phyloP scores from a whole-genome alignment of 169 alveolate species.

The Babesia bovis region DNA sequence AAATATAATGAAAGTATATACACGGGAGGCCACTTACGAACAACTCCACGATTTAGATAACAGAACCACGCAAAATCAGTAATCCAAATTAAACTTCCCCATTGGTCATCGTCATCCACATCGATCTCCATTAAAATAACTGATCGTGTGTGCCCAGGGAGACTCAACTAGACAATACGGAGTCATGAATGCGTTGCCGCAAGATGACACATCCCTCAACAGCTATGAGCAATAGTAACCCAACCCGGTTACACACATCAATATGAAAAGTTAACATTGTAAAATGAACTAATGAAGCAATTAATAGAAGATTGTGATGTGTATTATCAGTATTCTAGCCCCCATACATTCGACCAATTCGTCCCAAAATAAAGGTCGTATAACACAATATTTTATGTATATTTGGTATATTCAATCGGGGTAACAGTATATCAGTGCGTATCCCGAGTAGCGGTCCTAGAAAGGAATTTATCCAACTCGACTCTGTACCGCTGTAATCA shows the following conservation, averaged over 20 bases:
- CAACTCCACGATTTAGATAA: constrained; percentile 15
- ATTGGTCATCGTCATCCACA: background rate
- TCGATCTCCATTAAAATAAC: constrained; percentile 1
- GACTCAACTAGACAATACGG: background rate
- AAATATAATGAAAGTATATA: constrained; percentile 21
- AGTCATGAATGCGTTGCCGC: constrained; percentile 1
- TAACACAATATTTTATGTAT: too few relatives aligned
- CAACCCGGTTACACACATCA: too few relatives aligned
- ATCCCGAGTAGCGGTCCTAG: background rate
- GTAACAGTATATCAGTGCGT: too few relatives aligned
- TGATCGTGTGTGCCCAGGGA: background rate
- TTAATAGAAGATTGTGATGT: too few relatives aligned
- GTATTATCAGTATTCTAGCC: too few relatives aligned
- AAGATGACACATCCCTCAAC: too few relatives aligned
- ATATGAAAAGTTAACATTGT: too few relatives aligned
- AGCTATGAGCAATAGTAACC: too few relatives aligned
- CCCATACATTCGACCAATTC: too few relatives aligned
- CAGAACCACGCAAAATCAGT: constrained; percentile 31
- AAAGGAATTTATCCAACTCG: background rate
- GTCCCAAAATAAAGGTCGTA: too few relatives aligned
- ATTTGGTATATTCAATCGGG: too few relatives aligned
- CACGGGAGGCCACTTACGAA: constrained; percentile 23
- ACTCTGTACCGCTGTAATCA: background rate
- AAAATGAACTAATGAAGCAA: too few relatives aligned
- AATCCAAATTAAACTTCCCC: constrained; percentile 13